phyloP scores from a whole-genome alignment of 2,329 filamentous ascomycete genomes.

The Botryotinia calthae region DNA sequence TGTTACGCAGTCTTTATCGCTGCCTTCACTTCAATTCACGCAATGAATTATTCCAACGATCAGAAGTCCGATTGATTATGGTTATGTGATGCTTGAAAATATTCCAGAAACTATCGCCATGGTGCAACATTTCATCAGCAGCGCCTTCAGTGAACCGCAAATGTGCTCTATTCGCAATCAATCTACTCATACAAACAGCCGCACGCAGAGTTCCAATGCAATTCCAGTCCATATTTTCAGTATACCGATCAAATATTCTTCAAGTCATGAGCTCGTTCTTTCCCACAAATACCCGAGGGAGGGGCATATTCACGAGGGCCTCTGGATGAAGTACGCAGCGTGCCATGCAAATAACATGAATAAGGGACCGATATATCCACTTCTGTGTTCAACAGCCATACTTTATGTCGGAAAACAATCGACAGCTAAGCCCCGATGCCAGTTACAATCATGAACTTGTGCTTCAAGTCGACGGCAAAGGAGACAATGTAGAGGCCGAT shows the following conservation, averaged over 20 bases:
- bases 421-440: slow-evolving; percentile 1
- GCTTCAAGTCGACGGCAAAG: not conserved
- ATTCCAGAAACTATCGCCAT: not conserved
- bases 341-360: not conserved
- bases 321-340: not conserved
- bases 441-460: not conserved
- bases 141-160: not conserved
- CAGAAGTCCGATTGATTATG: not conserved
- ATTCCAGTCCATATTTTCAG: not conserved
- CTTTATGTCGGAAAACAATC: not conserved
- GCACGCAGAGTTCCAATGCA: not conserved
- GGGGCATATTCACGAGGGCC: not conserved
- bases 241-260: not conserved
- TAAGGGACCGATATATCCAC: not conserved
- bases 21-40: not conserved
- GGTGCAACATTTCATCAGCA: not conserved
- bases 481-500: not conserved
- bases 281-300: not conserved
- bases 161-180: not conserved
- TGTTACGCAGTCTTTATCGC: not conserved
- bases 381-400: not conserved
- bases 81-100: not conserved
- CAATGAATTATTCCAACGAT: not conserved
- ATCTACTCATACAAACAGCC: not conserved
- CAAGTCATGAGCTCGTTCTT: not conserved